Evolutionary conservation across 2,329 filamentous ascomycete species (phyloP).

Genomic region (Ascomycota sp.): DNA sequence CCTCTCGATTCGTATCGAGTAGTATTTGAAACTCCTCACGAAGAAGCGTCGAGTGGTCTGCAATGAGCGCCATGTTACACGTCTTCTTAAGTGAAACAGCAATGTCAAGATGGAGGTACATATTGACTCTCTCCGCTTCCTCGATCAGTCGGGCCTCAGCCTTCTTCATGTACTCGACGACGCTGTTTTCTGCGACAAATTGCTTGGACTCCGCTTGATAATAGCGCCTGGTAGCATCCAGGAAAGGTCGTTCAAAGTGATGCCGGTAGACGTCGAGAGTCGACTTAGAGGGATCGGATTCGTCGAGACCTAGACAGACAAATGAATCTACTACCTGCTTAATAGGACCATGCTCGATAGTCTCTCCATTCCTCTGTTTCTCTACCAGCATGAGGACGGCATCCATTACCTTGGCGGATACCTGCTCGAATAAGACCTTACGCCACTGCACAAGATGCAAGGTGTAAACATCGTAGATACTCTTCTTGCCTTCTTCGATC

Average conservation of each 20-base stretch:
- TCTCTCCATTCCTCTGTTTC: conserved; percentile 93
- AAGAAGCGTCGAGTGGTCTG: conserved; percentile 66
- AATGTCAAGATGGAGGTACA: conserved; percentile 86
- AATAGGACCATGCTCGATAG: conserved; percentile 91
- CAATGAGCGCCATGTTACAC: conserved; percentile 78
- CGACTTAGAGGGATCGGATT: conserved; percentile 79
- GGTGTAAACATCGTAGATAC: conserved; percentile 95
- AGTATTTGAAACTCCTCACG: conserved; percentile 91
- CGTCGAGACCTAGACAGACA: conserved; percentile 83
- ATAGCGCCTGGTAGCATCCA: conserved; percentile 64
- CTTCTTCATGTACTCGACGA: conserved; percentile 99
- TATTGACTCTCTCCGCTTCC: conserved; percentile 79
- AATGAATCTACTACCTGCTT: conserved; percentile 95
- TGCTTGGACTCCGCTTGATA: conserved; percentile 84
- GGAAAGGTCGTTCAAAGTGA: conserved; percentile 85
- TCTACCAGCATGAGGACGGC: conserved; percentile 89
- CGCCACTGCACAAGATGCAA: conserved; percentile 93
- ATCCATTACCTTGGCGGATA: conserved; percentile 79
- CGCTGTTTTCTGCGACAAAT: conserved; percentile 89
- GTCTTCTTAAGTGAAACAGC: conserved; percentile 63
- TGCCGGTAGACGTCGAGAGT: conserved; percentile 87
- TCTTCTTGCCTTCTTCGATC: conserved; percentile 97
- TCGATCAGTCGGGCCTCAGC: conserved; percentile 75
- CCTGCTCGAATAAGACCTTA: conserved; percentile 66
- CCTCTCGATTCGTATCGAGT: conserved; percentile 81